These are phyloP conservation scores for Eugenia klotzschiana DNA, from an alignment of 441 rosid genomes.

Conservation along the genomic window DNA sequence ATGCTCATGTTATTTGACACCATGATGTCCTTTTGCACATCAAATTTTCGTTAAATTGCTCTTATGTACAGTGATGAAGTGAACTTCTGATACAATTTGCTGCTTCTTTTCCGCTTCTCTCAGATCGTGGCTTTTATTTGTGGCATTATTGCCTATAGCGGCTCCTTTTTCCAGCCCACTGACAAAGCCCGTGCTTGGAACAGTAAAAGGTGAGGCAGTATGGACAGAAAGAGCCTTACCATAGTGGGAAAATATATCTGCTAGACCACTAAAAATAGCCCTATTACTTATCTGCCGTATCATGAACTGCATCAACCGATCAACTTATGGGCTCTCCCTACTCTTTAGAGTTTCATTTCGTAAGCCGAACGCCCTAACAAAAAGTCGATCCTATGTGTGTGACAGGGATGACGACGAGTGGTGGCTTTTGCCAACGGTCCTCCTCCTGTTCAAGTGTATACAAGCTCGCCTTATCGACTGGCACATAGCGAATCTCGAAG, in stretches of 20 bases:
- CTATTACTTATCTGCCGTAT: background rate
- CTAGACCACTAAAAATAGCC: background rate
- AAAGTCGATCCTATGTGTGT: background rate
- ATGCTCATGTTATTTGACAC: background rate
- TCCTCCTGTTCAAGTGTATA: slow-evolving; percentile 47
- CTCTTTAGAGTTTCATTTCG: background rate
- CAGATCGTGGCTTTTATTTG: slow-evolving; percentile 84
- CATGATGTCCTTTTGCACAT: background rate
- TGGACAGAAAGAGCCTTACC: background rate
- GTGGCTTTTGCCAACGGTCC: slow-evolving; percentile 87
- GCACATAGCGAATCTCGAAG: slow-evolving; percentile 89
- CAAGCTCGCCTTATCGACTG: slow-evolving; percentile 87
- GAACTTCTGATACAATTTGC: background rate
- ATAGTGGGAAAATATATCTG: background rate
- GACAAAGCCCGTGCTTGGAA: slow-evolving; percentile 38
- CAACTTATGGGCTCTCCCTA: background rate
- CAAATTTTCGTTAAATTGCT: background rate
- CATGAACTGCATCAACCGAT: background rate
- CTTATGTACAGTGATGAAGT: background rate
- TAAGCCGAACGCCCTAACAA: background rate
- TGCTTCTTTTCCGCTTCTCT: slow-evolving; percentile 11
- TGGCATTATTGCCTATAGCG: slow-evolving; percentile 44
- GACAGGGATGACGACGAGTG: slow-evolving; percentile 75
- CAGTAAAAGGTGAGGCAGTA: slow-evolving; percentile 37
- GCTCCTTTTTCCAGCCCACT: slow-evolving; percentile 28